Evolutionary conservation across 2,329 filamentous ascomycete species (phyloP), one percentile per base, ranked within the genome.

Genomic region (Trichophyton mentagrophytes): DNA sequence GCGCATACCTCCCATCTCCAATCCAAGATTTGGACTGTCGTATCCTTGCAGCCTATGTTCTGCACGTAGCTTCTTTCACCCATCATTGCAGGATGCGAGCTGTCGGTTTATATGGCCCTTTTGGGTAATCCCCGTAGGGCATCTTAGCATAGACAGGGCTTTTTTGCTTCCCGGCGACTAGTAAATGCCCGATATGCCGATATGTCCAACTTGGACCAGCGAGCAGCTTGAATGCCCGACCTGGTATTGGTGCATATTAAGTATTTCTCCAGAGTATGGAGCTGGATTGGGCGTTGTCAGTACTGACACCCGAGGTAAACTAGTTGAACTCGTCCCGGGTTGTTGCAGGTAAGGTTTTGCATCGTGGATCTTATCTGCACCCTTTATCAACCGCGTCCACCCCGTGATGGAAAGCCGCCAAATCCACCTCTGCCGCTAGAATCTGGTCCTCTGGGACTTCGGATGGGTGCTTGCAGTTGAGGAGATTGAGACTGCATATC

Each of bases 381-480:
- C 7, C 9, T 17, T 58, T 36, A 44, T 42, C 56, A 20, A 44
- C 56, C 56, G 13, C 40, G 8, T 44, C 33, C 56, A 42, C 87
- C 86, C 68, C 88, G 80, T 64, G 78, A 78, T 55, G 80, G 81
- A 69, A 93, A 91, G 40, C 87, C 88, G 7, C 49, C 49, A 73
- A 90, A 90, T 0, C 89, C 89, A 61, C 86, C 88, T 68, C 87
- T 81, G 61, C 88, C 88, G 69, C 80, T 88, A 55, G 82, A 81
- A 69, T 95, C 88, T 8, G 91, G 91, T 8, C 90, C 90, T 67
- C 83, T 82, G 1, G 91, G 90, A 68, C 83, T 79, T 64, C 91
- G 83, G 62, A 90, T 81, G 15, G 88, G 82, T 64, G 86, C 84
- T 56, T 87, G 58, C 65, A 70, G 63, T 69, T 71, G 47, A 76